Evolutionary conservation across 2,329 filamentous ascomycete genomes (phyloP).

Genomic region (Penicillium psychrosexuale): DNA sequence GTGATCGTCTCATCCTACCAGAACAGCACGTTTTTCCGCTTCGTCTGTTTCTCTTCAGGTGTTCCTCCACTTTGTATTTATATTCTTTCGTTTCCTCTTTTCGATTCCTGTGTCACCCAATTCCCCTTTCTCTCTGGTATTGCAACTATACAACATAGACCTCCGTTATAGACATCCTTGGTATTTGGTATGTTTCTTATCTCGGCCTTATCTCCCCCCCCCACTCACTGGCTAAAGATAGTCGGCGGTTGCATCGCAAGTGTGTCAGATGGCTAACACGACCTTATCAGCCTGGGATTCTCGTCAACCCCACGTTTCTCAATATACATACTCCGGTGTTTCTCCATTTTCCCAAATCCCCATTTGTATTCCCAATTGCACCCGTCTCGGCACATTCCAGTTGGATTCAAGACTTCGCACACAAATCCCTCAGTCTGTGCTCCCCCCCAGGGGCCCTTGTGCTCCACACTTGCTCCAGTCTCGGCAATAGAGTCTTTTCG

Average conservation of each 20-base stretch:
- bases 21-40: conserved; percentile 7
- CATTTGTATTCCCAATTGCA: neutral
- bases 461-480: conserved; percentile 29
- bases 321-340: conserved; percentile 3
- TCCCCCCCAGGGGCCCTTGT: conserved; percentile 27
- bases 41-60: neutral
- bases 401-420: conserved; percentile 1
- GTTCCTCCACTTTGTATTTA: conserved; percentile 1
- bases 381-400: conserved; percentile 2
- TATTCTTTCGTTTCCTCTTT: neutral
- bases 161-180: neutral
- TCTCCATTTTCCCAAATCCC: neutral
- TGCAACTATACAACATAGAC: neutral
- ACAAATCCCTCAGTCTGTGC: conserved; percentile 31
- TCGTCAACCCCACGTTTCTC: neutral
- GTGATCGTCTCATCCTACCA: conserved; percentile 13
- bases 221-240: conserved; percentile 25
- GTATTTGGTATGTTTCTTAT: conserved; percentile 18
- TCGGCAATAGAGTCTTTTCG: neutral
- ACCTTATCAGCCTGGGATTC: conserved; percentile 17
- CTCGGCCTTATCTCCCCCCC: conserved; percentile 29
- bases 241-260: conserved; percentile 2
- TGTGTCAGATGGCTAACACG: conserved; percentile 4
- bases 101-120: neutral
- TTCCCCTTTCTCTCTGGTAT: neutral